These are phyloP conservation scores for Coniochaeta ligniaria DNA, from an alignment of 2,329 filamentous ascomycete genomes.

Conservation along the genomic window DNA sequence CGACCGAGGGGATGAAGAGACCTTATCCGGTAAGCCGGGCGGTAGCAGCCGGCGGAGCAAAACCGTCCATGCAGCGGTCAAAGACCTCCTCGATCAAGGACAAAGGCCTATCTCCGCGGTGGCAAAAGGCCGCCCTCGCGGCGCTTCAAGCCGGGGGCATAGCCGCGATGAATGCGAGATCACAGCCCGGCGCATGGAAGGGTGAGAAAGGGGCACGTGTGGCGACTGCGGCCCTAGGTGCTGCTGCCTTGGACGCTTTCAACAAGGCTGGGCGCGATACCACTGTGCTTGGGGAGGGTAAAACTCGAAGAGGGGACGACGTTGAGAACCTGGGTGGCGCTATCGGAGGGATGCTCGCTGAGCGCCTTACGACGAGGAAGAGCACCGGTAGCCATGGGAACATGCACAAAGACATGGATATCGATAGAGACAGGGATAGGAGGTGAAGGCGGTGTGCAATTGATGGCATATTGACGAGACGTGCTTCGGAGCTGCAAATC, in stretches of 20 bases:
- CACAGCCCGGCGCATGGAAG: neutral
- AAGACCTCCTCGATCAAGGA: slow-evolving; percentile 7
- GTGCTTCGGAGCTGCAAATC: neutral
- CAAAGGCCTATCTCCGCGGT: slow-evolving; percentile 10
- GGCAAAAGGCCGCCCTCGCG: slow-evolving; percentile 16
- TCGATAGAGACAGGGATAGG: neutral
- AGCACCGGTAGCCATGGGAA: neutral
- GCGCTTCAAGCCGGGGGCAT: slow-evolving; percentile 15
- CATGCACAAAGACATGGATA: too few species aligned
- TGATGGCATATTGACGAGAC: neutral
- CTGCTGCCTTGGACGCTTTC: neutral
- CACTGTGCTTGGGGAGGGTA: neutral
- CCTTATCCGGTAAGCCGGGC: neutral
- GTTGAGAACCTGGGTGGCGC: neutral
- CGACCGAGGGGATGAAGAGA: neutral
- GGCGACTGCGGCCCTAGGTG: neutral
- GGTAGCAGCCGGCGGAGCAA: neutral
- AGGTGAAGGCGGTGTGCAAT: neutral
- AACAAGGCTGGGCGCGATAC: neutral
- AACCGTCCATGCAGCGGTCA: slow-evolving; percentile 6
- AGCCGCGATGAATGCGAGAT: slow-evolving; percentile 10
- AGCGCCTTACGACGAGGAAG: neutral
- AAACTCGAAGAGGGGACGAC: neutral
- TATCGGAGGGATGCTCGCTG: neutral
- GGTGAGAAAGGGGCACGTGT: neutral